Evolutionary conservation across 352 stramenopile genomes (phyloP).

Genomic region (Aphanomyces stellatus): DNA sequence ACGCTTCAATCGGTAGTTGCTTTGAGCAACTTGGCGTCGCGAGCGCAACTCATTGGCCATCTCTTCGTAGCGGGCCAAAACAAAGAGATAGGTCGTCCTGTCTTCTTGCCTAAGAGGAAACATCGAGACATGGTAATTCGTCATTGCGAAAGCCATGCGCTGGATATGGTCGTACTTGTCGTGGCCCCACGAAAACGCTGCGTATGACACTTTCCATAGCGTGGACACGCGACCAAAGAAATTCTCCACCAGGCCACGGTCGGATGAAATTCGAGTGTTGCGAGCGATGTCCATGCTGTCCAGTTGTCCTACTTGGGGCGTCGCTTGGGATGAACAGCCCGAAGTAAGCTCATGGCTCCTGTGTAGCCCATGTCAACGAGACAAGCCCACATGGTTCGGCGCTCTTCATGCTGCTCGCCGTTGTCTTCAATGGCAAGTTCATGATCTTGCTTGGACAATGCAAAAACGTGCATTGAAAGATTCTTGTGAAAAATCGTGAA

Average conservation of each 20-base stretch:
- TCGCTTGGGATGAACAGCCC: background rate
- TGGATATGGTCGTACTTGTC: background rate
- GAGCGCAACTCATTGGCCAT: background rate
- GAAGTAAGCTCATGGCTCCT: background rate
- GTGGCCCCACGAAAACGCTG: background rate
- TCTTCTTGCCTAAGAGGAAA: background rate
- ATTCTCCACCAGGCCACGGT: background rate
- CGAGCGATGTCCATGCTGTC: background rate
- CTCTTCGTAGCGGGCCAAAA: background rate
- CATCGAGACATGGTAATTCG: background rate
- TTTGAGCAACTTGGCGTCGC: too few relatives aligned
- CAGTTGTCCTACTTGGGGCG: background rate
- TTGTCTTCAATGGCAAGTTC: background rate
- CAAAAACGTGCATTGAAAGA: background rate
- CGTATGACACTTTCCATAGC: background rate
- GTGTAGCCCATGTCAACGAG: background rate
- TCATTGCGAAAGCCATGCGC: background rate
- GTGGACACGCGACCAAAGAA: background rate
- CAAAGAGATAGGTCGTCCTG: background rate
- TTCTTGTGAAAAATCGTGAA: background rate
- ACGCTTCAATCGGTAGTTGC: too few relatives aligned
- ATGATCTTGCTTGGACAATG: background rate
- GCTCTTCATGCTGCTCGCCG: background rate
- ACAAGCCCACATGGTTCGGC: background rate
- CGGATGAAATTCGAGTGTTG: background rate